phyloP scores from a whole-genome alignment of 306 rosid genomes.

The Citrullus colocynthis region DNA sequence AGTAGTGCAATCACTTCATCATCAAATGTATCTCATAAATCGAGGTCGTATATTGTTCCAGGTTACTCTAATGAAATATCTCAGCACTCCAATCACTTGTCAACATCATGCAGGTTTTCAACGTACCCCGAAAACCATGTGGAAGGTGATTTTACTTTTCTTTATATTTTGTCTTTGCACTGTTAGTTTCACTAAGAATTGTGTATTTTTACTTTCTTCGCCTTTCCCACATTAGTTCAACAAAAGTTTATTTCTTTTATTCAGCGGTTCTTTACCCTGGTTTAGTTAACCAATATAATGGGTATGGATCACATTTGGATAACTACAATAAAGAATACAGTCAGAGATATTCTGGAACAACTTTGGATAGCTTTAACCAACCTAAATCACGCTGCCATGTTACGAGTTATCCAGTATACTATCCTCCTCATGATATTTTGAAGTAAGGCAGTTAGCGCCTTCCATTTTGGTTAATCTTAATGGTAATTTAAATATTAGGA shows the following conservation, averaged over 20 bases:
- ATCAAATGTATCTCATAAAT: conserved; percentile 36
- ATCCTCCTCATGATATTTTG: conserved; percentile 28
- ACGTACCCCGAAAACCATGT: conserved; percentile 29
- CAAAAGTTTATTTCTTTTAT: conserved; percentile 12
- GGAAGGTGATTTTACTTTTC: conserved; percentile 35
- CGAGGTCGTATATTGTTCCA: conserved; percentile 30
- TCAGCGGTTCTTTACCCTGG: conserved; percentile 40
- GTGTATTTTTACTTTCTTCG: background rate
- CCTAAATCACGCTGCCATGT: conserved; percentile 54
- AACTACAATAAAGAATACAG: conserved; percentile 52
- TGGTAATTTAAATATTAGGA: background rate
- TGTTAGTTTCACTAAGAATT: background rate
- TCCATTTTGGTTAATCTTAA: conserved; percentile 12
- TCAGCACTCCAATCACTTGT: conserved; percentile 20
- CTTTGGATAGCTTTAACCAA: conserved; percentile 50
- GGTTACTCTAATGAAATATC: conserved; percentile 28
- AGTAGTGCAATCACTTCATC: conserved; percentile 27
- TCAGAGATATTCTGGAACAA: conserved; percentile 49
- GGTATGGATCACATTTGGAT: conserved; percentile 36
- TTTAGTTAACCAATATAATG: conserved; percentile 45
- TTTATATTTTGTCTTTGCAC: background rate
- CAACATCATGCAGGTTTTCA: conserved; percentile 33
- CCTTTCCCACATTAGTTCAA: background rate
- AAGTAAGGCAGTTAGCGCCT: conserved; percentile 12
- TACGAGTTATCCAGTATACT: conserved; percentile 32